phyloP scores from a whole-genome alignment of 257 asterid species.

The Coffea eugenioides region DNA sequence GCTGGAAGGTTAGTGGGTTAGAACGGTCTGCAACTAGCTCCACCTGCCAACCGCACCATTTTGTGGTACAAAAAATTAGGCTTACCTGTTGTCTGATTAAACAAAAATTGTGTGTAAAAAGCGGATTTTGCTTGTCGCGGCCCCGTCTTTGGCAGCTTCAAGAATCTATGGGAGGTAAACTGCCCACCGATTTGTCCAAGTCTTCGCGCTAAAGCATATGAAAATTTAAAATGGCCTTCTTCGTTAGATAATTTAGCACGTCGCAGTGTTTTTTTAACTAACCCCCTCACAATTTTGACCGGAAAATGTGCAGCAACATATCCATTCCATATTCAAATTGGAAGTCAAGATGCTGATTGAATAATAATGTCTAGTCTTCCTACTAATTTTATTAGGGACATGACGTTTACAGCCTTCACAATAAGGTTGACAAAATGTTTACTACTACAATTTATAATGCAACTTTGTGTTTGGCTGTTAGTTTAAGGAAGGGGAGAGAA shows the following conservation, averaged over 20 bases:
- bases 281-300: constrained; percentile 6
- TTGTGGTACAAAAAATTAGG: constrained; percentile 44
- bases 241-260: constrained; percentile 5
- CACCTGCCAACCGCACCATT: constrained; percentile 50
- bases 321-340: not conserved
- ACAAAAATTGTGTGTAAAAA: not conserved
- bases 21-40: constrained; percentile 46
- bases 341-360: too few species aligned
- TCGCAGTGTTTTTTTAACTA: constrained; percentile 11
- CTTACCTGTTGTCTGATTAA: constrained; percentile 18
- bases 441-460: too few species aligned
- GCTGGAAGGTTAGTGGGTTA: constrained; percentile 51
- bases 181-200: not conserved
- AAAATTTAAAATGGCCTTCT: not conserved
- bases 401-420: too few species aligned
- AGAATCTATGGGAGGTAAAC: not conserved
- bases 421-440: too few species aligned
- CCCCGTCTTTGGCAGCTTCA: not conserved
- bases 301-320: not conserved
- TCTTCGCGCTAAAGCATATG: constrained; percentile 12
- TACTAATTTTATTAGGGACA: too few species aligned
- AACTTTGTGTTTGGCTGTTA: too few species aligned
- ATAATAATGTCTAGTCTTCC: too few species aligned
- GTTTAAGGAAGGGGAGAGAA: too few species aligned
- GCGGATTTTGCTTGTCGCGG: not conserved